Evolutionary conservation across 2,329 filamentous ascomycete genomes (phyloP), one percentile per base, ranked within the genome.

Genomic region (Dactylellina cionopaga): DNA sequence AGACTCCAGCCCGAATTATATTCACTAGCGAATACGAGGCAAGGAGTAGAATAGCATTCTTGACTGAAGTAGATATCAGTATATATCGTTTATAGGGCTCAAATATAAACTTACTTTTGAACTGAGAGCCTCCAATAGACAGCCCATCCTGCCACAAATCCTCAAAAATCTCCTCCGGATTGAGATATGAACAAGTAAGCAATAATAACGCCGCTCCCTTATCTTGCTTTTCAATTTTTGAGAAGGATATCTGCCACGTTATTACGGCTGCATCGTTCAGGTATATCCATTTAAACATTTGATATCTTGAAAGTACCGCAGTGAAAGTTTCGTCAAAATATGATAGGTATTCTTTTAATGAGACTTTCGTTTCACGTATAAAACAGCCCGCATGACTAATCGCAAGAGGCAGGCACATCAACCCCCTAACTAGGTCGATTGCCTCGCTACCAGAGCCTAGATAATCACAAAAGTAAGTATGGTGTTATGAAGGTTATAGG

Each of bases 171-270:
- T 75, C 58, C 1, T 74, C 54, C n/a, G 59, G n/a, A n/a, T n/a
- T n/a, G n/a, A n/a, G n/a, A n/a, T n/a, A n/a, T n/a, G n/a, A n/a
- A n/a, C n/a, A n/a, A 58, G 11, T 64, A 9, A 75, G 41, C 10
- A 76, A 47, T 2, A 76, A 44, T n/a, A 58, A 41, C 9, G 75
- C 56, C 5, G 75, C 75, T n/a, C 41, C 41, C 10, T 27, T 19
- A 13, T 65, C 43, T 15, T 60, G 51, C 4, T 56, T 29, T 19
- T 74, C 10, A 15, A 76, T 66, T 7, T 63, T 64, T 11, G 65
- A 63, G 10, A 76, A 62, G 24, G 75, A 76, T 5, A 55, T 59
- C 66, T 55, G 69, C 69, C 39, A 76, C 9, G 25, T 63, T 37
- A 54, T 75, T n/a, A 17, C 54, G 27, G 51, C 71, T 47, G 66